These are phyloP conservation scores for Cichorium intybus DNA, from an alignment of 140 eudicot species.

Conservation along the genomic window DNA sequence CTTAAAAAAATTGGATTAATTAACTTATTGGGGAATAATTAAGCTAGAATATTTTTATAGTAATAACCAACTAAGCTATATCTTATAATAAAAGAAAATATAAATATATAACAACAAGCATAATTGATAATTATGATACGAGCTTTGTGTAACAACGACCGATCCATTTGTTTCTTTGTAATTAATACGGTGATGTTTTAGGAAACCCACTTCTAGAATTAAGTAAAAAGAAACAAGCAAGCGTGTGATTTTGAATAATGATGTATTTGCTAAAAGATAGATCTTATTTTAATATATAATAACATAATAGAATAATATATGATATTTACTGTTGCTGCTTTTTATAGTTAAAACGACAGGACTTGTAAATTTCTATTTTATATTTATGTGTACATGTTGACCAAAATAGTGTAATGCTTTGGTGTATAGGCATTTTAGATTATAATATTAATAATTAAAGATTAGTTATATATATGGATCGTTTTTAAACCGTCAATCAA, in stretches of 20 bases:
- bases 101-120: neutral
- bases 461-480: too few species aligned
- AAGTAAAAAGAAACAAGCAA: constrained; percentile 13
- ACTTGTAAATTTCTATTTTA: neutral
- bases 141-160: neutral
- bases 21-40: neutral
- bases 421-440: neutral
- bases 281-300: neutral
- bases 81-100: neutral
- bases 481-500: too few species aligned
- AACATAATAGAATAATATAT: neutral
- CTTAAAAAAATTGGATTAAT: neutral
- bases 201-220: constrained; percentile 3
- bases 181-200: neutral
- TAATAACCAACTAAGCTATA: neutral
- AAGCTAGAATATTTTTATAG: neutral
- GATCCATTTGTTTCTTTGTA: constrained; percentile 1
- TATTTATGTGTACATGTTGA: neutral
- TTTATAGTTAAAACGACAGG: neutral
- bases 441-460: neutral
- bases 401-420: neutral
- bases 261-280: neutral
- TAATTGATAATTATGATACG: neutral
- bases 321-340: neutral
- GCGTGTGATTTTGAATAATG: constrained; percentile 5